Evolutionary conservation across 306 rosid species (phyloP).

Genomic region (Acacia acuminata): DNA sequence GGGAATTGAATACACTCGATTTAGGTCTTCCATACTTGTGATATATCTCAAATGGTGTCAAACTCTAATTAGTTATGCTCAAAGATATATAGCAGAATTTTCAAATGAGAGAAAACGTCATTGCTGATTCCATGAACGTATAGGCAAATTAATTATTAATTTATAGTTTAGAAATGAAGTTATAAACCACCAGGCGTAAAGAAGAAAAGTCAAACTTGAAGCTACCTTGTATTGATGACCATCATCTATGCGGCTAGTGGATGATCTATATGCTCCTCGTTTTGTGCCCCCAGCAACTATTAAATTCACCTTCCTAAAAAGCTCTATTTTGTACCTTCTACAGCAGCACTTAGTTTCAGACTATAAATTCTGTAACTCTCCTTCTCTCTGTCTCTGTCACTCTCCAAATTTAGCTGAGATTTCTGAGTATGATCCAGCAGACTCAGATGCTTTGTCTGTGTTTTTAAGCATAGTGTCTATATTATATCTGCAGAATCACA

Average conservation of each 20-base stretch:
- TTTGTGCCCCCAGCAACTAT: conserved; percentile 27
- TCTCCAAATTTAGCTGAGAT: conserved; percentile 5
- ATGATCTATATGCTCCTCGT: conserved; percentile 37
- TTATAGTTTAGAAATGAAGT: not conserved
- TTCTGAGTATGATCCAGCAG: conserved; percentile 8
- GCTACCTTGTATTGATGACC: not conserved
- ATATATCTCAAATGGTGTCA: not conserved
- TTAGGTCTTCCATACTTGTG: not conserved
- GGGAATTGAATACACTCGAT: not conserved
- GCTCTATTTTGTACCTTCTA: not conserved
- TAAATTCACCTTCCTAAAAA: not conserved
- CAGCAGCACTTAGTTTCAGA: not conserved
- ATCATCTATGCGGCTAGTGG: conserved; percentile 40
- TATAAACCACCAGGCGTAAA: conserved; percentile 24
- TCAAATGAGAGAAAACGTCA: not conserved
- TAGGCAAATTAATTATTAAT: not conserved
- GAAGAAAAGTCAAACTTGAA: conserved; percentile 46
- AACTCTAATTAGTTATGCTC: not conserved
- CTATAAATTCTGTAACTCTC: not conserved
- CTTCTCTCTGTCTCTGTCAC: not conserved
- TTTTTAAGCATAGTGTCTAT: conserved; percentile 1
- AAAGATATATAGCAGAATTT: not conserved
- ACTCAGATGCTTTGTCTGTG: conserved; percentile 13
- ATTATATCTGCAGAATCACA: not conserved
- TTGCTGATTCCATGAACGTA: not conserved